Percentiles rank a stretch among this genome's conserved stretches.
phyloP scores from a whole-genome alignment of 306 rosid genomes.

The Vigna unguiculata region DNA sequence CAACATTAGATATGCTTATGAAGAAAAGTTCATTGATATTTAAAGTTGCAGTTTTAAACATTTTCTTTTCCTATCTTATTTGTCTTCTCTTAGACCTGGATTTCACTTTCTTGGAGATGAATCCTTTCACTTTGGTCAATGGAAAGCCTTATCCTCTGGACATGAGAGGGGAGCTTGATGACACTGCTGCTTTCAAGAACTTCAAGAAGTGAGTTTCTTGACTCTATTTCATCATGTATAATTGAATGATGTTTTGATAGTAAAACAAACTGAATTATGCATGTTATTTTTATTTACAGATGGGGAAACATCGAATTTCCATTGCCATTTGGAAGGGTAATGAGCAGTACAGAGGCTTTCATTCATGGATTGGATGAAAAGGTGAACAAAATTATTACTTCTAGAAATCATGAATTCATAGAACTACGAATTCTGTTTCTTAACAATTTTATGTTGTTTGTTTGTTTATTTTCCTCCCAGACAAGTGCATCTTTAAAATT shows the following conservation, averaged over 20 bases:
- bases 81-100: constrained; percentile 73
- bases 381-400: constrained; percentile 52
- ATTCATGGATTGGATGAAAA: constrained; percentile 93
- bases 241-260: constrained; percentile 6
- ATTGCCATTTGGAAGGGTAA: constrained; percentile 95
- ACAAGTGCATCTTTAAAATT: constrained; percentile 96
- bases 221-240: constrained; percentile 10
- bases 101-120: constrained; percentile 98
- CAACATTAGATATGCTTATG: neutral
- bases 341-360: constrained; percentile 84
- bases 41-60: neutral
- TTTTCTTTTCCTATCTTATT: neutral
- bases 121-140: constrained; percentile 87
- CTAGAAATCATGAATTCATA: neutral
- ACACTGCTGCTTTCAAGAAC: constrained; percentile 98
- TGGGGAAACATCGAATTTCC: constrained; percentile 94
- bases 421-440: neutral
- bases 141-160: constrained; percentile 98
- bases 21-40: constrained; percentile 23
- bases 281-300: constrained; percentile 53
- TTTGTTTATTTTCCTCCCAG: constrained; percentile 58
- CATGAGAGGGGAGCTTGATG: constrained; percentile 99
- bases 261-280: neutral
- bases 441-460: constrained; percentile 14
- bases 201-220: constrained; percentile 75